Evolutionary conservation across 2,329 filamentous ascomycete genomes (phyloP), one percentile per base, ranked within the genome.

Genomic region (Botryotinia convoluta): DNA sequence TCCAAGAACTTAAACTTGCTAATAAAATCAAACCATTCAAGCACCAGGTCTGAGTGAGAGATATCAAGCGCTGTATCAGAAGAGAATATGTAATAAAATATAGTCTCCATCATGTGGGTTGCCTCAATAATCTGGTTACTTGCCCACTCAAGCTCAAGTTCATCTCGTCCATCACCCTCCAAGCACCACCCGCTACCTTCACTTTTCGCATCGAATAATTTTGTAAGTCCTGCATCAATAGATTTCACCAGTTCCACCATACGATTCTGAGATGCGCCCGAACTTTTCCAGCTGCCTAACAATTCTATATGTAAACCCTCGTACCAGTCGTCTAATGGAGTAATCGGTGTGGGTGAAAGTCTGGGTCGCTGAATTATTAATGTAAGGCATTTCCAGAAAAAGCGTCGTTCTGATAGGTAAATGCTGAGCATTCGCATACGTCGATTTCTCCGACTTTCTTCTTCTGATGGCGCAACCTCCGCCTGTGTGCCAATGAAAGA

Each of bases 401-500:
- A 89, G 61, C 89, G 87, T 77, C 91, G 87, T 80, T 96, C 93
- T 5, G 88, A 88, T 45, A 96, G 85, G 79, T 94, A 95, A 6
- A 90, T 87, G 51, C 89, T 84, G 75, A 94, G 86, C 63, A 96
- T 85, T n/a, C 93, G 90, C 73, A 88, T 84, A 73, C 88, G 89
- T 77, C 91, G 88, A 71, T 85, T 87, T 59, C 89, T 86, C 63
- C 88, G 83, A 48, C 88, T 89, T 74, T 90, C 87, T 78, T 94
- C 94, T 9, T 88, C 84, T 72, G 87, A 84, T 65, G 89, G 86
- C 18, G 88, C 86, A 77, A 74, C 68, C 29, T 82, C 82, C 74
- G 76, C 80, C 74, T 80, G 81, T 76, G 78, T 82, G 75, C 77
- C 77, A 16, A 77, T 78, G 29, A 79, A 82, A 75, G 78, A 64